Conservation (phyloP, 2,329 filamentous ascomycete genomes). For the Colletotrichum sojae region DNA sequence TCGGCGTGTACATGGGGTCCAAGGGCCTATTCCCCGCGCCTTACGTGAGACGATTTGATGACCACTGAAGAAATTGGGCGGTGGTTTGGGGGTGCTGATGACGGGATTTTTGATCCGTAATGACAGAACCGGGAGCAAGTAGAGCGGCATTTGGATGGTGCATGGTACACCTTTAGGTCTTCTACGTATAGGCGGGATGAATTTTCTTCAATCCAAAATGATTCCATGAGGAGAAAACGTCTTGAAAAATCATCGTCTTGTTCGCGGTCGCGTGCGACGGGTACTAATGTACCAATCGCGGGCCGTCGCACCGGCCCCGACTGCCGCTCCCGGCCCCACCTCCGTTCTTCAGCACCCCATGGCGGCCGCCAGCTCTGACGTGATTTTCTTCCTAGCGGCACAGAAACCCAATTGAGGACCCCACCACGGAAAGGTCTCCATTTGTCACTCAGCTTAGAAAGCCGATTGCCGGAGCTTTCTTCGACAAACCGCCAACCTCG, state of each 20-base stretch:
- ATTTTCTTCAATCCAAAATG: not conserved
- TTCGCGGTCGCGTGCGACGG: not conserved
- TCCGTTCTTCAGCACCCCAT: constrained; percentile 20
- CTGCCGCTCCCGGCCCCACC: constrained; percentile 14
- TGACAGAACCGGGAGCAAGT: constrained; percentile 5
- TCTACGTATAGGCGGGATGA: constrained; percentile 7
- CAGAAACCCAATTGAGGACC: constrained; percentile 35
- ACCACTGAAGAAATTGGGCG: constrained; percentile 6
- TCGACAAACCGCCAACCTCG: not conserved
- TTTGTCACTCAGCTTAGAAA: constrained; percentile 27
- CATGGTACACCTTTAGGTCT: not conserved
- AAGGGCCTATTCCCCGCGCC: constrained; percentile 85
- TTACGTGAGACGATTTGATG: constrained; percentile 72
- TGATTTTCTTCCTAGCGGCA: constrained; percentile 23
- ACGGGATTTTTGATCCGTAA: not conserved
- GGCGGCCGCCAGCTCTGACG: constrained; percentile 30
- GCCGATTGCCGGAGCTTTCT: constrained; percentile 35
- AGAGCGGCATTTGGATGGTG: not conserved
- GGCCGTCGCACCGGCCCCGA: constrained; percentile 9
- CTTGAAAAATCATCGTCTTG: not conserved
- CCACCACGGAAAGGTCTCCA: constrained; percentile 22
- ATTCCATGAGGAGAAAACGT: not conserved
- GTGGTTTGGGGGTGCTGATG: not conserved
- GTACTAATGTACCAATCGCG: not conserved
- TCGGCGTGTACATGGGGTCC: constrained; percentile 85